phyloP scores from a whole-genome alignment of 306 rosid genomes.

The Dalbergia oliveri region DNA sequence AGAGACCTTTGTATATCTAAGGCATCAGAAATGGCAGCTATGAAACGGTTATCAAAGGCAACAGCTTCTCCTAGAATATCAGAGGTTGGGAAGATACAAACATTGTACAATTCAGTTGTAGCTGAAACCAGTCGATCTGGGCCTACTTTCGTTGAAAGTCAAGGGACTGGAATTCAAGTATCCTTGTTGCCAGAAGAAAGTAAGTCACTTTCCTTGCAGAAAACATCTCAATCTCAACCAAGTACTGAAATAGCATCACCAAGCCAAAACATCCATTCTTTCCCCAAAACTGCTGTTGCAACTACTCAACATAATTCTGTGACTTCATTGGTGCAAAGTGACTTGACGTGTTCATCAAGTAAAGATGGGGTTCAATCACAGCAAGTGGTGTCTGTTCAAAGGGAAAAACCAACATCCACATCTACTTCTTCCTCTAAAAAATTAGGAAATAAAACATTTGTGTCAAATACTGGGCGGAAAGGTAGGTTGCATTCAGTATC shows the following conservation, averaged over 20 bases:
- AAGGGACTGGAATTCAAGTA: constrained; percentile 59
- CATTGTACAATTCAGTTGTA: constrained; percentile 80
- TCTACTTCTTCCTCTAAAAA: constrained; percentile 59
- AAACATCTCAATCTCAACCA: constrained; percentile 53
- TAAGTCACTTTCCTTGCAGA: constrained; percentile 49
- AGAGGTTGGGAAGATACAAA: constrained; percentile 90
- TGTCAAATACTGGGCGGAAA: constrained; percentile 63
- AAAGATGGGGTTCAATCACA: constrained; percentile 56
- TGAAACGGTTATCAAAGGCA: constrained; percentile 82
- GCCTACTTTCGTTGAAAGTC: constrained; percentile 51
- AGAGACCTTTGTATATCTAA: constrained; percentile 91
- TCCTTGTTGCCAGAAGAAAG: constrained; percentile 69
- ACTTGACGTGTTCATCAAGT: constrained; percentile 49
- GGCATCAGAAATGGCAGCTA: constrained; percentile 99
- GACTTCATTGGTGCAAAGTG: constrained; percentile 45
- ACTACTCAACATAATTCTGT: constrained; percentile 38
- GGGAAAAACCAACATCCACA: constrained; percentile 10
- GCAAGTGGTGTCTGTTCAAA: neutral
- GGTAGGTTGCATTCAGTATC: constrained; percentile 69
- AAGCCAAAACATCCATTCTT: constrained; percentile 53
- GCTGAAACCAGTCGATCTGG: constrained; percentile 64
- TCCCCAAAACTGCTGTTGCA: constrained; percentile 54
- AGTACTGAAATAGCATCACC: constrained; percentile 51
- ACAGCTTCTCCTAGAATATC: constrained; percentile 75
- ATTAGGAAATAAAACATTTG: constrained; percentile 57